Evolutionary conservation across 768 basidiomycete species (phyloP), one percentile per base, ranked within the genome.

Genomic region (Cantharellus cinnabarinus): DNA sequence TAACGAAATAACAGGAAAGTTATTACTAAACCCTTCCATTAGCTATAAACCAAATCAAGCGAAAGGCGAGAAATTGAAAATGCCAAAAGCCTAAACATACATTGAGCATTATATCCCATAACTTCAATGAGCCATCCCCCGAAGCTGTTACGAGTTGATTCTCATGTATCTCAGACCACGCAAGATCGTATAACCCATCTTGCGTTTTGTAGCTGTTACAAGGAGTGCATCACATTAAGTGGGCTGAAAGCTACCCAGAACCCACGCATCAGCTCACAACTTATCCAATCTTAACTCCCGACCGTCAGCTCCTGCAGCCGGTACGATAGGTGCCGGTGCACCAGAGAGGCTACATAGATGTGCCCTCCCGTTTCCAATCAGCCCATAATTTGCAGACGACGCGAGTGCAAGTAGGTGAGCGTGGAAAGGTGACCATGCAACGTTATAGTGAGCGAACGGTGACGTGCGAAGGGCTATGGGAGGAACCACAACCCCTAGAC

Each of bases 81-180:
- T 37, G 35, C 10, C 44, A n/a, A n/a, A 2, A 35, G 34, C 4
- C 5, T 5, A 40, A 14, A 66, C 71, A 66, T 71, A 93, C 90
- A 65, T 89, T 83, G 55, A 95, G 73, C 73, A 80, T 79, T 34
- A 87, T 73, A 68, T 97, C 94, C 87, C 91, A 97, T 39, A 97
- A 72, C 67, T 81, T 82, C 66, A 95, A 76, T 10, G 87, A 85
- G 2, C 91, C 91, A 66, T 95, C 89, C 52, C 89, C 94, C 4
- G 88, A 90, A 0, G 80, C 85, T 1, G 89, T 81, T 2, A 86
- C 83, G 42, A 98, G 71, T 67, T 98, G 94, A 67, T 94, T 90
- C 72, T 94, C 91, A 70, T 95, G 89, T 40, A 81, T 70, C 71
- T 98, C 94, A 41, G 88, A 91, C 93, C 93, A 98, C 0, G 93